Base-by-base conservation (phyloP, 805 yeast genomes). In the Metschnikowia cubensis region DNA sequence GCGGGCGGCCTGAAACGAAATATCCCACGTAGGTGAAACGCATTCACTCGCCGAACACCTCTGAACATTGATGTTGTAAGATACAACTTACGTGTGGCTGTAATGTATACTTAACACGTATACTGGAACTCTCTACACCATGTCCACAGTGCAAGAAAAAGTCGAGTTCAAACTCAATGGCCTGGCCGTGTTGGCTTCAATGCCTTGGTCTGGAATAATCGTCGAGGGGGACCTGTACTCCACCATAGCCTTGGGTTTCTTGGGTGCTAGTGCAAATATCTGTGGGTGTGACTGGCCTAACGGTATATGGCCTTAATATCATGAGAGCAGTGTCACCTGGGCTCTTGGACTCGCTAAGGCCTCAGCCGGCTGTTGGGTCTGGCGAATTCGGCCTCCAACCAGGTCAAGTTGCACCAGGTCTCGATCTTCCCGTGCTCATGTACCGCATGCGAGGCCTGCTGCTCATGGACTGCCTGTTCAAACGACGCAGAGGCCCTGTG, bases 71-170 rank as follows among this genome's bases (percentile, higher is more conserved):
- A n/a, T n/a, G n/a, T n/a, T n/a, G n/a, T n/a, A n/a, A n/a, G n/a
- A n/a, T n/a, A n/a, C n/a, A n/a, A n/a, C n/a, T n/a, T n/a, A n/a
- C n/a, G n/a, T n/a, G n/a, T n/a, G n/a, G n/a, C n/a, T n/a, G n/a
- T n/a, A n/a, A n/a, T n/a, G n/a, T n/a, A n/a, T n/a, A n/a, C n/a
- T n/a, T n/a, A n/a, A n/a, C n/a, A n/a, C n/a, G n/a, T n/a, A n/a
- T n/a, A n/a, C n/a, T 35, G 41, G 35, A 35, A 41, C 51, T 55
- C 10, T 47, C 66, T 32, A 67, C 72, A 5, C 57, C 68, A 5
- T 73, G 77, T 49, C 76, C 77, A 3, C 77, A 73, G 51, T 73
- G 77, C 51, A 71, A 71, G 48, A 56, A 60, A 21, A 63, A 65
- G 25, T 73, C 42, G 50, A 60, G 8, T 71, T 73, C 54, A 54